Conservation (phyloP, 2,329 filamentous ascomycete genomes). For the Fusarium goolgardi region DNA sequence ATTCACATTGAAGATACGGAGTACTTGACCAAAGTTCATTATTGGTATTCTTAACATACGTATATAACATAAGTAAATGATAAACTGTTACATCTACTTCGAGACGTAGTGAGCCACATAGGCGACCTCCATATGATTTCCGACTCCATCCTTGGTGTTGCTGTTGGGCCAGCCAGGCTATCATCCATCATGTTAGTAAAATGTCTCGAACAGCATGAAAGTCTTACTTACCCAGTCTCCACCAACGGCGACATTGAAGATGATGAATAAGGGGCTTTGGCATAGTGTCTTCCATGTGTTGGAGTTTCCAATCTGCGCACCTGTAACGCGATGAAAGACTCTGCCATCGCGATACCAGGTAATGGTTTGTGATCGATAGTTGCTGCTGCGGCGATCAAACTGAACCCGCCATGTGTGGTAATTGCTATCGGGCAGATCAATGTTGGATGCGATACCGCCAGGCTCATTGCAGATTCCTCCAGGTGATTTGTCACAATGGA, state of each 20-base stretch:
- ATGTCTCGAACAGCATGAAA: fast-evolving
- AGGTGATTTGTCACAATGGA: conserved; percentile 61
- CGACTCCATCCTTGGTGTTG: conserved; percentile 59
- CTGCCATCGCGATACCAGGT: conserved; percentile 62
- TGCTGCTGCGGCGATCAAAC: conserved; percentile 60
- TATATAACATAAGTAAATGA: not conserved
- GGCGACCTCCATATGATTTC: conserved; percentile 63
- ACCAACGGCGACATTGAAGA: conserved; percentile 68
- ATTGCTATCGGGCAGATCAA: conserved; percentile 53
- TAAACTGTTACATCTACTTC: conserved; percentile 24
- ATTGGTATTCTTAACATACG: conserved; percentile 1
- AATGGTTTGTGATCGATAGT: conserved; percentile 63
- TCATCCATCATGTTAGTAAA: conserved; percentile 11
- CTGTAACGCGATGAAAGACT: conserved; percentile 58
- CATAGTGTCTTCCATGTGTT: conserved; percentile 62
- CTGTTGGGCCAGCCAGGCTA: conserved; percentile 63
- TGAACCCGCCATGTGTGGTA: conserved; percentile 64
- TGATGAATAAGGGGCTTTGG: conserved; percentile 62
- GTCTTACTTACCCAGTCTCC: conserved; percentile 61
- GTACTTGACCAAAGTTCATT: not conserved
- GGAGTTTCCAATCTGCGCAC: conserved; percentile 58
- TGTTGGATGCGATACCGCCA: conserved; percentile 53
- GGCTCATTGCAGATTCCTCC: conserved; percentile 66
- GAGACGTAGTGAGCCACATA: conserved; percentile 60
- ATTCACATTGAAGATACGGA: not conserved